These are phyloP conservation scores for Hyaloperonospora brassicae DNA, from an alignment of 352 stramenopile species.

Conservation along the genomic window DNA sequence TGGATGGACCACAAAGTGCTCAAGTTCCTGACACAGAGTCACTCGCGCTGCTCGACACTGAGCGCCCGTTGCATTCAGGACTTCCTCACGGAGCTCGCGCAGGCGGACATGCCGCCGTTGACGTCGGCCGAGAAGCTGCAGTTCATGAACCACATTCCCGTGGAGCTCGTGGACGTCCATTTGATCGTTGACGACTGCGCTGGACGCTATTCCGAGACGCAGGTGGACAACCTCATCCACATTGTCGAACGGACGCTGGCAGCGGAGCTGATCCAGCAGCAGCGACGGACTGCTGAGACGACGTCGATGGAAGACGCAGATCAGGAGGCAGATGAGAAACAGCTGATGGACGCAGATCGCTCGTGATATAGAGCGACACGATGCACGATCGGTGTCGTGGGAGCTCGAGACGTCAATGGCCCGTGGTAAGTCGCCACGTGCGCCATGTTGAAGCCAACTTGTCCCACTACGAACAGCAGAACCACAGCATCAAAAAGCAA, in stretches of 20 bases:
- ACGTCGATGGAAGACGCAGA: constrained; percentile 13
- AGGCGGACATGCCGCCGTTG: constrained; percentile 37
- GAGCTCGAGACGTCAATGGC: constrained; percentile 12
- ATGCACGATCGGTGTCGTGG: constrained; percentile 4
- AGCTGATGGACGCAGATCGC: background rate
- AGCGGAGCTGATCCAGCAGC: constrained; percentile 22
- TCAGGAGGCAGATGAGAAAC: constrained; percentile 15
- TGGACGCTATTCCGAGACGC: constrained; percentile 59
- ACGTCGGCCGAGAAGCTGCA: constrained; percentile 71
- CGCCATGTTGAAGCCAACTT: constrained; percentile 4
- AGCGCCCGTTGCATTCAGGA: constrained; percentile 42
- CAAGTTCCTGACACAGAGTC: constrained; percentile 73
- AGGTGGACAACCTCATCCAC: constrained; percentile 68
- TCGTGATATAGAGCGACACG: constrained; percentile 20
- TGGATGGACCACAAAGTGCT: constrained; percentile 88
- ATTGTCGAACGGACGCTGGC: constrained; percentile 64
- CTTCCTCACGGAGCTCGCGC: constrained; percentile 49
- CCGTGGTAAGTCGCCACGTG: constrained; percentile 5
- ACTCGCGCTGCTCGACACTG: constrained; percentile 51
- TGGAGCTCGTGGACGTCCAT: constrained; percentile 78
- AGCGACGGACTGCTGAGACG: constrained; percentile 26
- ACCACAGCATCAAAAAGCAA: constrained; percentile 22
- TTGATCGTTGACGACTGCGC: constrained; percentile 81
- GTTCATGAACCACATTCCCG: constrained; percentile 80
- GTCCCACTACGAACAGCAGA: constrained; percentile 27